Conservation (phyloP, 116 monocot species). For the Papilionanthe hybrid region DNA sequence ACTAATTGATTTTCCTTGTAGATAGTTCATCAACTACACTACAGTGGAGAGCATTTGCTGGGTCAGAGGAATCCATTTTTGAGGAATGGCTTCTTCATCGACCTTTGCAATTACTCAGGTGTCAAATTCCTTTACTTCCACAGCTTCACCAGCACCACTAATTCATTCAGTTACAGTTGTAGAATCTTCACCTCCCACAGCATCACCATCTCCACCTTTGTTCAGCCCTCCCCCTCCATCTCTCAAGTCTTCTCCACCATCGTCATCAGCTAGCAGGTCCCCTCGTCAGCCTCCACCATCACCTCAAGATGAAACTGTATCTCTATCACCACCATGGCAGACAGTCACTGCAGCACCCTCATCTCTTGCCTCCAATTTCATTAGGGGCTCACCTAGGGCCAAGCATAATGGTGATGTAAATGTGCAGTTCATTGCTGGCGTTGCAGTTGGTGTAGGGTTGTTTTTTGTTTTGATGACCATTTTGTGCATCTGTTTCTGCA, state of each 20-base stretch:
- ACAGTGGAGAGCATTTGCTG: background rate
- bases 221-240: background rate
- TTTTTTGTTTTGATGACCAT: slow-evolving; percentile 17
- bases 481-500: slow-evolving; percentile 11
- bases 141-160: background rate
- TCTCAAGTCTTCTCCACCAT: background rate
- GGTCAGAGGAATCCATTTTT: background rate
- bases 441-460: slow-evolving; percentile 16
- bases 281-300: background rate
- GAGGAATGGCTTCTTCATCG: slow-evolving; percentile 4
- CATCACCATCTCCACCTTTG: background rate
- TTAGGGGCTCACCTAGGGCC: background rate
- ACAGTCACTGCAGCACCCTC: background rate
- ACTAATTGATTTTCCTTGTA: background rate
- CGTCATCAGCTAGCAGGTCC: background rate
- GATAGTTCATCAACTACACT: background rate
- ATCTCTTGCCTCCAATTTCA: background rate
- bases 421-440: slow-evolving; percentile 8
- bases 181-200: background rate
- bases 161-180: background rate
- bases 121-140: background rate
- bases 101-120: background rate
- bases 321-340: background rate
- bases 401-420: background rate
- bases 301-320: background rate